Evolutionary conservation across 2,329 filamentous ascomycete species (phyloP).

Genomic region (Rutstroemia sp.): DNA sequence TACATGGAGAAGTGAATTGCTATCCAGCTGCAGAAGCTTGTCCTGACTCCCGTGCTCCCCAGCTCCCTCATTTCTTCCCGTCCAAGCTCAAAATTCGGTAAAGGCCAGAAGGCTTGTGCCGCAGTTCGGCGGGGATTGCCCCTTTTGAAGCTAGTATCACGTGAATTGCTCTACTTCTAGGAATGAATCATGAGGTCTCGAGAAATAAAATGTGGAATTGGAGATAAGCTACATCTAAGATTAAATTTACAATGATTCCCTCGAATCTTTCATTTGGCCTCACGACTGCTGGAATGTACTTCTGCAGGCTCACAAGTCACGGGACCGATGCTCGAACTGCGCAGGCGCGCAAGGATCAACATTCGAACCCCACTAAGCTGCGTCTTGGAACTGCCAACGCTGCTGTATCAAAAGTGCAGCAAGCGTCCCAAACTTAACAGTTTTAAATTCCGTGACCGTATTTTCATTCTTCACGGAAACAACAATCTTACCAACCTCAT

Average conservation of each 20-base stretch:
- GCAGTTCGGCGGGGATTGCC: not conserved
- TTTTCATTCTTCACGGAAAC: not conserved
- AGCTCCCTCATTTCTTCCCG: not conserved
- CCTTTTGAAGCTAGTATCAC: not conserved
- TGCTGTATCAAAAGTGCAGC: conserved; percentile 9
- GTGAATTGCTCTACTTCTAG: not conserved
- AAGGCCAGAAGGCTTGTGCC: not conserved
- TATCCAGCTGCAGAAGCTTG: too few species aligned
- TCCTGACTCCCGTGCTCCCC: too few species aligned
- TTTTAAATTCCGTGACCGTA: conserved; percentile 6
- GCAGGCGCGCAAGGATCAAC: not conserved
- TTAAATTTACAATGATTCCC: not conserved
- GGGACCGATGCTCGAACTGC: not conserved
- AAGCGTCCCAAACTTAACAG: conserved; percentile 6
- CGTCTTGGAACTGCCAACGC: conserved; percentile 10
- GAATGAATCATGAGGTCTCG: not conserved
- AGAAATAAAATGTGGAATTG: not conserved
- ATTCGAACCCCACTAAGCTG: conserved; percentile 7
- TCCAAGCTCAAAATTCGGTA: not conserved
- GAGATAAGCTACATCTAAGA: too few species aligned
- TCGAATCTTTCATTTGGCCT: too few species aligned
- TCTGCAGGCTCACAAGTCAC: not conserved
- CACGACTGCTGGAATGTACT: too few species aligned
- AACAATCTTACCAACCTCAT: not conserved
- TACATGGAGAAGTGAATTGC: not conserved